These are phyloP conservation scores for Penicillium robsamsonii DNA, from an alignment of 495 filamentous ascomycete genomes.

Conservation along the genomic window DNA sequence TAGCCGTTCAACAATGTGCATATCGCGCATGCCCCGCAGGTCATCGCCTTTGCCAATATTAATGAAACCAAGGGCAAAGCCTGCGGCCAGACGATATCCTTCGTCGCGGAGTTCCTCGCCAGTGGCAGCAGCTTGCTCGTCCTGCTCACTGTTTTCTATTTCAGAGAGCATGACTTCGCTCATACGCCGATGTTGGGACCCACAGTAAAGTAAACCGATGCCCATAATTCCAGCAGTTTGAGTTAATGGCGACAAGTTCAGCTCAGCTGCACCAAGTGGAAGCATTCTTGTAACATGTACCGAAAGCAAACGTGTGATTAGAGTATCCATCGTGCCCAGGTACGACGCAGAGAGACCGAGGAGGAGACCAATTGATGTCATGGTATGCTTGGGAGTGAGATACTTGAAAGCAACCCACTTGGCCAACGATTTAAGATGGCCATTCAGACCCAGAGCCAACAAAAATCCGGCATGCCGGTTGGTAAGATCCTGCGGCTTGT, in stretches of 20 bases:
- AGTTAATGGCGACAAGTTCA: constrained; percentile 90
- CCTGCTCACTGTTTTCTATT: constrained; percentile 78
- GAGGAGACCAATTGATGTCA: constrained; percentile 95
- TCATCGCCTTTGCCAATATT: constrained; percentile 90
- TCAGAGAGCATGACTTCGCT: constrained; percentile 98
- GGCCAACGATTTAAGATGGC: constrained; percentile 85
- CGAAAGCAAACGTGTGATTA: constrained; percentile 90
- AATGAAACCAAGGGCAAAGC: constrained; percentile 91
- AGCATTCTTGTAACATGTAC: constrained; percentile 97
- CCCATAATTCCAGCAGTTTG: constrained; percentile 98
- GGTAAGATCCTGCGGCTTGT: constrained; percentile 87
- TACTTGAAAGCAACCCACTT: constrained; percentile 99
- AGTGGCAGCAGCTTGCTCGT: constrained; percentile 59
- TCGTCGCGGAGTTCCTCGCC: constrained; percentile 81
- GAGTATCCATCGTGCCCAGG: constrained; percentile 91
- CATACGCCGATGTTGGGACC: constrained; percentile 96
- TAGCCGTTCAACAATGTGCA: constrained; percentile 87
- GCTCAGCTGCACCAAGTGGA: constrained; percentile 83
- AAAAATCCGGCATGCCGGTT: constrained; percentile 94
- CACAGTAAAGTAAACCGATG: constrained; percentile 90
- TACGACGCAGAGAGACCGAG: constrained; percentile 91
- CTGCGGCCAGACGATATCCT: constrained; percentile 89
- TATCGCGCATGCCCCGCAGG: constrained; percentile 85
- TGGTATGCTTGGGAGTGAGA: constrained; percentile 94
- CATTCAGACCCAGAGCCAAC: constrained; percentile 89